A percentile compares a stretch with the other conserved stretches of the same genome.
phyloP scores from a whole-genome alignment of 2,329 filamentous ascomycete species.

The Botrytis aclada region DNA sequence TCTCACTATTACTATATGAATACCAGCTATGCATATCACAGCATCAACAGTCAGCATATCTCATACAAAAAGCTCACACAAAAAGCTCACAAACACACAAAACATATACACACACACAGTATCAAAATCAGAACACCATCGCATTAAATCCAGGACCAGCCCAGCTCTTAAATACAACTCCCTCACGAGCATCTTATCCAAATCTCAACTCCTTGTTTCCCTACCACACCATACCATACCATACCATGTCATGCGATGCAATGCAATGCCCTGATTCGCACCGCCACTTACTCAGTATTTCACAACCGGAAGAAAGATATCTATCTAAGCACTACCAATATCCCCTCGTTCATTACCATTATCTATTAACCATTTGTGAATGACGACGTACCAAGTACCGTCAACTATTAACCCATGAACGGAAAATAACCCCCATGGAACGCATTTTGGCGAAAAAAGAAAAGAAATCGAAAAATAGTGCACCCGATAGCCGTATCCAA shows the following conservation, averaged over 20 bases:
- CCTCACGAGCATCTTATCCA: neutral
- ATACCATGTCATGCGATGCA: too few relatives aligned
- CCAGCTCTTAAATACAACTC: constrained; percentile 7
- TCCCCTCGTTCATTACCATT: neutral
- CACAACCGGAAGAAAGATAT: neutral
- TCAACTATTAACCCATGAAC: neutral
- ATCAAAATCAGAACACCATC: neutral
- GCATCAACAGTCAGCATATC: neutral
- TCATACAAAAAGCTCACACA: too few relatives aligned
- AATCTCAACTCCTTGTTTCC: neutral
- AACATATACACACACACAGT: neutral
- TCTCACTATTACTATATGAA: too few relatives aligned
- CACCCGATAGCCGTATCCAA: neutral
- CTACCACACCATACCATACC: too few relatives aligned
- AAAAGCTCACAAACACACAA: neutral
- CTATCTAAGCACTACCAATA: neutral
- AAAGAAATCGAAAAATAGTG: neutral
- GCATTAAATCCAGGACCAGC: constrained; percentile 4
- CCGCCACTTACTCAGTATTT: neutral
- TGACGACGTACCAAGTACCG: neutral
- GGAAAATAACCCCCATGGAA: neutral
- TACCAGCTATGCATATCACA: neutral
- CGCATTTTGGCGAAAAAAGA: neutral
- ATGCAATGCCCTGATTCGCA: too few relatives aligned
- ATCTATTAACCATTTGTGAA: neutral